Evolutionary conservation across 495 filamentous ascomycete species (phyloP), one percentile per base, ranked within the genome.

Genomic region (Delitschia confertaspora): DNA sequence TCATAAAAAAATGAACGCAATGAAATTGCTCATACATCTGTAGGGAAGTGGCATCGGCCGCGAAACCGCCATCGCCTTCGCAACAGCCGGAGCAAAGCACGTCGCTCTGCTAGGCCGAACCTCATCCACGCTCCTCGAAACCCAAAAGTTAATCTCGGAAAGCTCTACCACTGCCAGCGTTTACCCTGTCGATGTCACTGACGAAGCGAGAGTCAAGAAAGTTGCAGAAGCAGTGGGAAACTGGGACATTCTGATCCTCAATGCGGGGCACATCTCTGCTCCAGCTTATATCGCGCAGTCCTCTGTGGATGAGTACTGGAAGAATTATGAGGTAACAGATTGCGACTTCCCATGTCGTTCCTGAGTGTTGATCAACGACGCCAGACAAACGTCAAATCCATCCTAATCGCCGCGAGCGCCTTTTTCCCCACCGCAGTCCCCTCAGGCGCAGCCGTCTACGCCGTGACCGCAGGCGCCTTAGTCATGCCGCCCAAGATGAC

Each of bases 301-400:
- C 8, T 33, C 47, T 3, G 30, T 60, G 3, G 48, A 50, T 4
- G 64, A 68, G 7, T 70, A 51, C 47, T 69, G 65, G 65, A 41
- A 51, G 33, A 51, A 23, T 14, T 68, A 61, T 32, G 61, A 68
- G 53, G 64, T 65, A 38, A 20, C 32, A 30, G 21, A 14, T n/a
- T 4, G 33, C 42, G 13, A 53, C 32, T 14, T 14, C 22, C 6
- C 26, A 19, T 59, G n/a, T n/a, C n/a, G n/a, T n/a, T n/a, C n/a
- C n/a, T n/a, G n/a, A n/a, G n/a, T n/a, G n/a, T n/a, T n/a, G n/a
- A n/a, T n/a, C n/a, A n/a, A n/a, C n/a, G n/a, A n/a, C n/a, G n/a
- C n/a, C 32, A 67, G 61, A 61, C 50, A 13, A 73, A 72, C 44
- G 56, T 69, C 22, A 66, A 65, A 48, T 56, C 60, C 5, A 57